Base-by-base conservation (phyloP, 2,329 filamentous ascomycete species). In the Biscogniauxia mediterranea region DNA sequence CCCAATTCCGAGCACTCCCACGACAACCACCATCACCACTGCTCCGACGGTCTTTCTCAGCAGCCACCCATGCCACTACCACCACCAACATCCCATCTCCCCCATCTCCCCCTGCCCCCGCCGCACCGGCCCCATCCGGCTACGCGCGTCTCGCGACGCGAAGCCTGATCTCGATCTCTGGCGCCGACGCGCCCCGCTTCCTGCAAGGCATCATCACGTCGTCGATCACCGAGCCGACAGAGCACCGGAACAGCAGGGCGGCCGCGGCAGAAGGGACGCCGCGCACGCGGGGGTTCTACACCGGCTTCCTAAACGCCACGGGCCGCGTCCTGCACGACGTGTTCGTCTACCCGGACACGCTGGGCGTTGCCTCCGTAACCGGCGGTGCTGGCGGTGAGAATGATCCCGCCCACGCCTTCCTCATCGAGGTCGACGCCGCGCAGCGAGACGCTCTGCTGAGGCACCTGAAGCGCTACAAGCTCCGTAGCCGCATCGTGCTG, bases 291-390 rank as follows among this genome's bases (percentile, higher is more conserved):
- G 79, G 0, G 89, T 88, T 90, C 74, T 98, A 96, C 76, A 83
- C 89, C 6, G 92, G 88, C 0, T 97, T 99, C 71, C 81, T 99
- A 51, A 96, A 90, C 67, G 92, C 94, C 7, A 86, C 87, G 62
- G 95, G 95, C 51, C 86, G 93, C 60, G 84, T 99, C 9, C 80
- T 97, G 52, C 86, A 94, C 78, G 95, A 99, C 77, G 90, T 93
- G 57, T 96, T 98, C 75, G 82, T 99, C 54, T 97, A 97, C 80
- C 89, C 88, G 0, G 78, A 85, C 65, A 71, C 77, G 53, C 71
- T 75, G 54, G 69, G 69, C 21, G 52, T 70, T 15, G 7, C 28
- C 7, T 32, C 28, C 28, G 7, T 6, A 2, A 61, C 57, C 52
- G 69, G 68, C 66, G 57, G 70, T 15, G 63, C 62, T 62, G 54